Evolutionary conservation across 208 protist species (phyloP).

Genomic region (Phytomonas sp.): DNA sequence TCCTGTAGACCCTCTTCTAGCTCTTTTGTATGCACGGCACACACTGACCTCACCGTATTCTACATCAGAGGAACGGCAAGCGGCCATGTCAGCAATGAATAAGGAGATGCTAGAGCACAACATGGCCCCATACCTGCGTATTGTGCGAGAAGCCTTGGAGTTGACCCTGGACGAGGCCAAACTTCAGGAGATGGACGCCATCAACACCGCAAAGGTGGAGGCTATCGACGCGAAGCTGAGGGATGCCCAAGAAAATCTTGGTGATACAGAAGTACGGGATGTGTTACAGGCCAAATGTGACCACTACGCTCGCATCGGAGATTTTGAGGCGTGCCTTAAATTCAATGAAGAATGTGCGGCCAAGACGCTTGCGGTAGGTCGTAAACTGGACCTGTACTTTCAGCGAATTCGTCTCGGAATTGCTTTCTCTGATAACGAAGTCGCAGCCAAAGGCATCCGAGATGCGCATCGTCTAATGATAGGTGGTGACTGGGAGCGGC

Average conservation of each 20-base stretch:
- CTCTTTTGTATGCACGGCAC: conserved; percentile 73
- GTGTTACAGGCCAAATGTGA: conserved; percentile 89
- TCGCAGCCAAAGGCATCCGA: conserved; percentile 86
- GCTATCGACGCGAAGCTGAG: conserved; percentile 82
- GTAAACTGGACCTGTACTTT: conserved; percentile 96
- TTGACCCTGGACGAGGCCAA: conserved; percentile 52
- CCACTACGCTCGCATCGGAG: conserved; percentile 92
- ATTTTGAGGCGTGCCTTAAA: conserved; percentile 90
- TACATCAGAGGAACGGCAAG: conserved; percentile 60
- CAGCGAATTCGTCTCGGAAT: conserved; percentile 94
- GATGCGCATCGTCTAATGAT: conserved; percentile 93
- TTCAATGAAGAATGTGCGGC: conserved; percentile 87
- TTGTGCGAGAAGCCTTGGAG: conserved; percentile 68
- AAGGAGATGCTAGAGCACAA: conserved; percentile 67
- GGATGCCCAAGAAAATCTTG: conserved; percentile 94
- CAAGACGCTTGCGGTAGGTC: conserved; percentile 92
- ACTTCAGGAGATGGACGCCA: conserved; percentile 59
- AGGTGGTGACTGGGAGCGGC: conserved; percentile 98
- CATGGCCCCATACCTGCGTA: conserved; percentile 86
- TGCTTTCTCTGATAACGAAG: conserved; percentile 91
- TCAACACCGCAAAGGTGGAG: conserved; percentile 70
- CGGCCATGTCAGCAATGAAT: conserved; percentile 58
- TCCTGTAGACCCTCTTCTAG: conserved; percentile 74
- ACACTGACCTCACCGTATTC: conserved; percentile 72
- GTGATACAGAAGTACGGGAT: conserved; percentile 96